Evolutionary conservation across 164 flowering plant genomes (phyloP).

Genomic region (Stephania cephalantha): DNA sequence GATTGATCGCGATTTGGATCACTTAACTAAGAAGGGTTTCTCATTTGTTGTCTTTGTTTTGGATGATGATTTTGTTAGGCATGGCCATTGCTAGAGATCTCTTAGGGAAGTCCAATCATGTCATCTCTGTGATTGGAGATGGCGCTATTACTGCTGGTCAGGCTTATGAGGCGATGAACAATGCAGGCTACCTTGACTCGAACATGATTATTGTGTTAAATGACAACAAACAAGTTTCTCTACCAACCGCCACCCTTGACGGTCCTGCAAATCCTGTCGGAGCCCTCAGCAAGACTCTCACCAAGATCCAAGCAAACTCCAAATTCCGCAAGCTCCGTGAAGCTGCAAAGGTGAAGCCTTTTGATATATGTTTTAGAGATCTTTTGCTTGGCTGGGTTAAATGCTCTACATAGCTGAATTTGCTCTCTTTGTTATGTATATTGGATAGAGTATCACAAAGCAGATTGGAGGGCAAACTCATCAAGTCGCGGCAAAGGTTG

Average conservation of each 20-base stretch:
- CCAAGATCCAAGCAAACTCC: slow-evolving; percentile 66
- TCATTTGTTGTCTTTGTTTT: background rate
- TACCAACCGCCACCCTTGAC: slow-evolving; percentile 93
- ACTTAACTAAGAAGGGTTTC: background rate
- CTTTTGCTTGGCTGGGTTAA: background rate
- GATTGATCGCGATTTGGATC: background rate
- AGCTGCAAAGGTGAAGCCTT: slow-evolving; percentile 61
- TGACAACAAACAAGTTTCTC: slow-evolving; percentile 86
- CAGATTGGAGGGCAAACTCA: slow-evolving; percentile 65
- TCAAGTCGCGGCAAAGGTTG: slow-evolving; percentile 77
- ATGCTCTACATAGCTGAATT: slow-evolving; percentile 7
- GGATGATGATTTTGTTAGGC: slow-evolving; percentile 29
- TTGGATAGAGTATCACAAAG: slow-evolving; percentile 54
- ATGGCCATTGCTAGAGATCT: slow-evolving; percentile 92
- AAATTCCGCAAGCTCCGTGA: slow-evolving; percentile 70
- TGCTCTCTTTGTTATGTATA: background rate
- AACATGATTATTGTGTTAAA: slow-evolving; percentile 73
- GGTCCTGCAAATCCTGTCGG: slow-evolving; percentile 95
- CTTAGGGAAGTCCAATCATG: slow-evolving; percentile 66
- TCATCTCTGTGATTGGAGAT: slow-evolving; percentile 88
- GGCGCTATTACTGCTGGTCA: slow-evolving; percentile 99
- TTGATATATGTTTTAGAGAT: background rate
- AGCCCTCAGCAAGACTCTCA: slow-evolving; percentile 68
- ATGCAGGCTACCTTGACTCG: slow-evolving; percentile 77
- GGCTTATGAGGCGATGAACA: slow-evolving; percentile 97